Evolutionary conservation across 192 early-diverging fungal genomes (phyloP).

Genomic region (Haplosporangium gracile): DNA sequence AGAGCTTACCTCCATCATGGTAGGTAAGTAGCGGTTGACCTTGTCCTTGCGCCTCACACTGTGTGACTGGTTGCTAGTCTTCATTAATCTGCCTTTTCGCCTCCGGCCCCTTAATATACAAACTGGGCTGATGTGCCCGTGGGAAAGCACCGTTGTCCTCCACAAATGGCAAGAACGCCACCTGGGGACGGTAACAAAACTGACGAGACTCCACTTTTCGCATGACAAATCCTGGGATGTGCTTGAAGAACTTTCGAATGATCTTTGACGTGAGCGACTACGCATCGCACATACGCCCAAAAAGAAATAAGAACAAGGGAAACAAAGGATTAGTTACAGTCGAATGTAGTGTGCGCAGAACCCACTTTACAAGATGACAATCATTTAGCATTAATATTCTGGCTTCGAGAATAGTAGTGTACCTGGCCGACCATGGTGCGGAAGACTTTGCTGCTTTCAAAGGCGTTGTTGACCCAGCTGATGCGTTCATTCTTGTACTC

Average conservation of each 20-base stretch:
- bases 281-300: neutral
- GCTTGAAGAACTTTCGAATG: neutral
- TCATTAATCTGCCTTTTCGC: too few relatives aligned
- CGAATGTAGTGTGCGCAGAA: too few relatives aligned
- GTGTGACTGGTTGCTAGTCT: too few relatives aligned
- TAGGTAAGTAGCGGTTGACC: too few relatives aligned
- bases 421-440: neutral
- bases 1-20: too few relatives aligned
- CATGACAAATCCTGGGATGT: neutral
- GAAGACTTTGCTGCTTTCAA: neutral
- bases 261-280: neutral
- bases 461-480: constrained; percentile 2
- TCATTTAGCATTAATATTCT: neutral
- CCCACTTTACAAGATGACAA: too few relatives aligned
- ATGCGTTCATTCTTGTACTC: constrained; percentile 24
- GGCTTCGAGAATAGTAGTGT: neutral
- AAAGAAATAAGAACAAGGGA: neutral
- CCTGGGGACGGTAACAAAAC: neutral
- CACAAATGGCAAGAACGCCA: neutral
- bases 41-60: too few relatives aligned
- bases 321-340: neutral
- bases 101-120: neutral
- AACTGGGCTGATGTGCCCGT: neutral
- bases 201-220: neutral
- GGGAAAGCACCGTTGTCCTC: neutral